Evolutionary conservation across 148 eudicot genomes (phyloP), one percentile per base, ranked within the genome.

Genomic region (Spergularia marina): DNA sequence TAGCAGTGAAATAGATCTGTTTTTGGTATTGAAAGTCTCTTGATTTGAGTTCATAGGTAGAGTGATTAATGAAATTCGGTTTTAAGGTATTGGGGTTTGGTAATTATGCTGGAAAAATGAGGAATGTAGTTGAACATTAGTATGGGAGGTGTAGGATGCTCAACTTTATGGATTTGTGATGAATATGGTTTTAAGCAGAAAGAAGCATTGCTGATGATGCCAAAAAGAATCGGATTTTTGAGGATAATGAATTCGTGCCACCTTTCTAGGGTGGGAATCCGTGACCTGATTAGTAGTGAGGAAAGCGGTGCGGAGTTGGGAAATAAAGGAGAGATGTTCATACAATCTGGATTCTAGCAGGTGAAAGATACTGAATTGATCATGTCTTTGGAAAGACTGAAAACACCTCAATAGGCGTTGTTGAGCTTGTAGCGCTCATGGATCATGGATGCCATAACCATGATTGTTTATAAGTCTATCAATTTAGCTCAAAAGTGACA

Each of bases 181-280:
- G 23, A 53, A 4, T 14, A 36, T 21, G 21, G 70, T 5, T 57
- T 78, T 78, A 16, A 68, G 13, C 53, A 58, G 14, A 73, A 51
- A 49, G 16, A 63, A 69, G 62, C 52, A 14, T 65, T 23, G 70
- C 18, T 74, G 12, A 65, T 49, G 53, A 53, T 75, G 53, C n/a
- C 10, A 30, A 2, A 14, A 17, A 63, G 59, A 59, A 47, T 60
- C 44, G 20, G 41, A 14, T 73, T 62, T 21, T n/a, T 44, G 25
- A 23, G 53, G 16, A 2, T 5, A 18, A 13, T 3, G 71, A 67
- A 47, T 55, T 36, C 12, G 39, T 61, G 30, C 39, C 16, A 61
- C 39, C 5, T 25, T 61, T 61, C 11, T 15, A 15, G 39, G 23
- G 15, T 61, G 15, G 11, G 13, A 25, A 61, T 23, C 11, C 39